phyloP scores from a whole-genome alignment of 2,329 filamentous ascomycete genomes.

The Diaporthe vexans region DNA sequence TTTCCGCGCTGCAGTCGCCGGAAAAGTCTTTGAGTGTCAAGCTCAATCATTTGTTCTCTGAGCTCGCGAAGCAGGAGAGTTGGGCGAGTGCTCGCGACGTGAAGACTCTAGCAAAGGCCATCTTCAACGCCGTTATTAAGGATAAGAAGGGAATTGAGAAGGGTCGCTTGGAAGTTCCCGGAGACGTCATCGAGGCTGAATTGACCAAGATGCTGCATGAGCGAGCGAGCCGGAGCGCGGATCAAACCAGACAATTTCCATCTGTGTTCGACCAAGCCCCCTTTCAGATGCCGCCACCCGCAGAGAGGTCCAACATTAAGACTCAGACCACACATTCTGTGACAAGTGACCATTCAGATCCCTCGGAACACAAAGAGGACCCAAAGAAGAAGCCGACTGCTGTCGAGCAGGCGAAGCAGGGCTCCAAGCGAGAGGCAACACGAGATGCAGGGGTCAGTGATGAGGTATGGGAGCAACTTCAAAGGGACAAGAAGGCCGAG shows the following conservation, averaged over 20 bases:
- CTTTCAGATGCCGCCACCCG: background rate
- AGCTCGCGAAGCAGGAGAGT: conserved; percentile 57
- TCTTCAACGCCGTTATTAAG: conserved; percentile 60
- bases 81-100: conserved; percentile 78
- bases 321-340: background rate
- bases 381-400: background rate
- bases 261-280: background rate
- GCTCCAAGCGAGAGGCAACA: background rate
- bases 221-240: conserved; percentile 42
- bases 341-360: background rate
- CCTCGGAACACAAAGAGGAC: background rate
- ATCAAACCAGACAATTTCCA: background rate
- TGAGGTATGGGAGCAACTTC: conserved; percentile 72
- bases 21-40: conserved; percentile 43
- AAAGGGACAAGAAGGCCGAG: conserved; percentile 61
- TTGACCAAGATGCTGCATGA: conserved; percentile 45
- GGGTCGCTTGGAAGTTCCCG: conserved; percentile 39
- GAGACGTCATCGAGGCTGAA: conserved; percentile 38
- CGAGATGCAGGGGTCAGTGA: conserved; percentile 73
- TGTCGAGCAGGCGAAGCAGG: background rate
- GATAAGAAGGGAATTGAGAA: conserved; percentile 46
- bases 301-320: background rate
- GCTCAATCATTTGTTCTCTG: conserved; percentile 53
- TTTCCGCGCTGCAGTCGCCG: conserved; percentile 49
- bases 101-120: conserved; percentile 63